Conservation (phyloP, 371 early-diverging fungal genomes). For the Haplosporangium sp. region DNA sequence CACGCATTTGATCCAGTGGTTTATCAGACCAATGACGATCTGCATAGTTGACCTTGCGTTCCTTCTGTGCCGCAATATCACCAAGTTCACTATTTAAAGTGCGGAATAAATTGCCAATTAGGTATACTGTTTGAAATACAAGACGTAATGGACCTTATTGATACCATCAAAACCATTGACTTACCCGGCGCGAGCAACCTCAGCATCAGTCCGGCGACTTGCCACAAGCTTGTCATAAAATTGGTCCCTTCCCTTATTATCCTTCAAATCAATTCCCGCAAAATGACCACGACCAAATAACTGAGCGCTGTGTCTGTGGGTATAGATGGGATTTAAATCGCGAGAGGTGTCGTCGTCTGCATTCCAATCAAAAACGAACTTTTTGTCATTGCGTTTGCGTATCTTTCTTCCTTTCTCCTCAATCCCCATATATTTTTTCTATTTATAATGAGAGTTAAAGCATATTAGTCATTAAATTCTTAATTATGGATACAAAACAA, state of each 20-base stretch:
- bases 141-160: too few relatives aligned
- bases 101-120: not conserved
- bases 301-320: slow-evolving; percentile 81
- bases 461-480: not conserved
- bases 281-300: slow-evolving; percentile 94
- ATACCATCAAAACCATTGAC: slow-evolving; percentile 23
- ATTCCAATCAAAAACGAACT: slow-evolving; percentile 98
- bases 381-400: slow-evolving; percentile 89
- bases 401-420: slow-evolving; percentile 81
- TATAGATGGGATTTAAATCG: slow-evolving; percentile 92
- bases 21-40: slow-evolving; percentile 97
- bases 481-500: not conserved
- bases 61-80: slow-evolving; percentile 73
- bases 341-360: slow-evolving; percentile 94
- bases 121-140: not conserved
- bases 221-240: slow-evolving; percentile 78
- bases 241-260: slow-evolving; percentile 74
- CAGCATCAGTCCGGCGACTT: slow-evolving; percentile 77
- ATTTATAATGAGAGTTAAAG: slow-evolving; percentile 28
- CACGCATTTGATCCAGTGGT: slow-evolving; percentile 90
- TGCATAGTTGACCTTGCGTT: slow-evolving; percentile 81
- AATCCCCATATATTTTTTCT: slow-evolving; percentile 92
- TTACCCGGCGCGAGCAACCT: slow-evolving; percentile 71
- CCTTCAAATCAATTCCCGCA: slow-evolving; percentile 90
- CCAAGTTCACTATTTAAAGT: slow-evolving; percentile 64